These are phyloP conservation scores for Saururus chinensis DNA, from an alignment of 164 flowering plant species.

Conservation along the genomic window DNA sequence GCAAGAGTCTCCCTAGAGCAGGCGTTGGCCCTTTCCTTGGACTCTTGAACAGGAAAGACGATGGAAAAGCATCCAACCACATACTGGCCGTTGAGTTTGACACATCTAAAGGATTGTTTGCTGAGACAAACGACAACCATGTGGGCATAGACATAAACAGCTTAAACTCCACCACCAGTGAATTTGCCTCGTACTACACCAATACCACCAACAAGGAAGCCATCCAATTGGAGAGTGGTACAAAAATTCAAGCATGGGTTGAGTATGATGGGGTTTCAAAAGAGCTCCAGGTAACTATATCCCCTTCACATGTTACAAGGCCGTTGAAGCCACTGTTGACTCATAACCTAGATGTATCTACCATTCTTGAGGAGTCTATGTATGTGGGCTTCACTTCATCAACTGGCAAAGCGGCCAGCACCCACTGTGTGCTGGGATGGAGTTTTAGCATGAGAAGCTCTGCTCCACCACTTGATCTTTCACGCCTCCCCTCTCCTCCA, in stretches of 20 bases:
- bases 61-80: slow-evolving; percentile 32
- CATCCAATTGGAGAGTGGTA: slow-evolving; percentile 35
- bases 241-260: slow-evolving; percentile 48
- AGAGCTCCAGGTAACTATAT: slow-evolving; percentile 31
- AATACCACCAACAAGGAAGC: slow-evolving; percentile 58
- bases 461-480: slow-evolving; percentile 20
- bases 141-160: slow-evolving; percentile 60
- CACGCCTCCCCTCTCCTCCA: slow-evolving; percentile 34
- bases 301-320: slow-evolving; percentile 22
- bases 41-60: slow-evolving; percentile 28
- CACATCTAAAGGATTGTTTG: slow-evolving; percentile 48
- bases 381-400: slow-evolving; percentile 75
- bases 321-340: slow-evolving; percentile 29
- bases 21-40: slow-evolving; percentile 56
- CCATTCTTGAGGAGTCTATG: slow-evolving; percentile 32
- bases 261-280: slow-evolving; percentile 38
- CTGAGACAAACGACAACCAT: slow-evolving; percentile 59
- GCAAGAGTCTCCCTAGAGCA: slow-evolving; percentile 17
- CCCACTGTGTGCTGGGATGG: slow-evolving; percentile 28
- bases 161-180: slow-evolving; percentile 26
- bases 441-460: slow-evolving; percentile 21
- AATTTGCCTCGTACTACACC: slow-evolving; percentile 25
- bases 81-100: slow-evolving; percentile 63
- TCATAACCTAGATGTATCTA: slow-evolving; percentile 35
- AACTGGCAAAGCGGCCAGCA: slow-evolving; percentile 36